These are phyloP conservation scores for Paecilomyces fulvus DNA, from an alignment of 2,329 filamentous ascomycete genomes.

Conservation along the genomic window DNA sequence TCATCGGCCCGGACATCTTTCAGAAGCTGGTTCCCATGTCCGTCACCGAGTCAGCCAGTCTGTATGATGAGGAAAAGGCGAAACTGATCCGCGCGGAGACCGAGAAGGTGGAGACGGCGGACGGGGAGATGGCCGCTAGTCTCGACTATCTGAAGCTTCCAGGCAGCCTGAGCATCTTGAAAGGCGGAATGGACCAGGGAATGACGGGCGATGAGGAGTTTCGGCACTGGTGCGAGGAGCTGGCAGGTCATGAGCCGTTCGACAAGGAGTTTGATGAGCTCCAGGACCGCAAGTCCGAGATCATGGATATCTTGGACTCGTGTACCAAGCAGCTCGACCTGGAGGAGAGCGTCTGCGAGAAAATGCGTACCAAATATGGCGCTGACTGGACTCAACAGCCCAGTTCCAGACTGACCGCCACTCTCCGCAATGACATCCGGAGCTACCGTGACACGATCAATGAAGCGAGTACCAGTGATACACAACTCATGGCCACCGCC, in stretches of 20 bases:
- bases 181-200: slow-evolving; percentile 86
- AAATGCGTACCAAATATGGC: slow-evolving; percentile 97
- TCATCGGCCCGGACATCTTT: slow-evolving; percentile 95
- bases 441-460: slow-evolving; percentile 84
- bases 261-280: slow-evolving; percentile 69
- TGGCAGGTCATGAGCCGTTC: slow-evolving; percentile 77
- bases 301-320: slow-evolving; percentile 64
- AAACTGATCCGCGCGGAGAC: slow-evolving; percentile 90
- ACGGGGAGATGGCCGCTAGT: slow-evolving; percentile 91
- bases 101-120: slow-evolving; percentile 84
- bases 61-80: slow-evolving; percentile 98
- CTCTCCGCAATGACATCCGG: slow-evolving; percentile 74
- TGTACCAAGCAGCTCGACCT: slow-evolving; percentile 86
- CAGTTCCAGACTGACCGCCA: slow-evolving; percentile 80
- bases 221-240: slow-evolving; percentile 84
- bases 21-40: slow-evolving; percentile 93
- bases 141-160: slow-evolving; percentile 89
- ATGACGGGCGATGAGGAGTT: slow-evolving; percentile 85
- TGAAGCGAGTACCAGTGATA: slow-evolving; percentile 79
- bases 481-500: slow-evolving; percentile 72
- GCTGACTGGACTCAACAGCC: slow-evolving; percentile 96
- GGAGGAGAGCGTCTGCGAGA: slow-evolving; percentile 97
- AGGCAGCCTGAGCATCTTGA: slow-evolving; percentile 79
- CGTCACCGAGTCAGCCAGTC: slow-evolving; percentile 89
- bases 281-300: slow-evolving; percentile 65